Conservation (phyloP, 257 asterid genomes). For the Mitragyna speciosa region DNA sequence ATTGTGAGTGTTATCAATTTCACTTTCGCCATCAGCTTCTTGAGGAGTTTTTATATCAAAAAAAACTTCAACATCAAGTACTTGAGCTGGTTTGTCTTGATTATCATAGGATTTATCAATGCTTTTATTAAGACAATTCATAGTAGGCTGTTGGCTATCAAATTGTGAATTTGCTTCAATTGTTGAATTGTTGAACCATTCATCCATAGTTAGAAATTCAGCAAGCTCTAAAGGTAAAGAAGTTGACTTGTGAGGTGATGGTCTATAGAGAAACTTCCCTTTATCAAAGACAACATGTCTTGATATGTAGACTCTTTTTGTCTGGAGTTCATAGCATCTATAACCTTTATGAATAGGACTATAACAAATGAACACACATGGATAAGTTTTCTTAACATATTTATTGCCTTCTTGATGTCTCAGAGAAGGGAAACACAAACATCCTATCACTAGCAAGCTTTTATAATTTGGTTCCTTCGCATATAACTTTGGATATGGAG, state of each 20-base stretch:
- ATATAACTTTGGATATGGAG: background rate
- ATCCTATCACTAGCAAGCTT: conserved; percentile 14
- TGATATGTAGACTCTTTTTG: background rate
- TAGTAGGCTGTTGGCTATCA: too few species aligned
- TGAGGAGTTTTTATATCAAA: too few species aligned
- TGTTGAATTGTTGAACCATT: background rate
- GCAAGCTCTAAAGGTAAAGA: background rate
- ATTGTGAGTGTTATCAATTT: too few species aligned
- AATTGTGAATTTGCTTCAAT: too few species aligned
- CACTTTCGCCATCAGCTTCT: too few species aligned
- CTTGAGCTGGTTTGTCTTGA: too few species aligned
- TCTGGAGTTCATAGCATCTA: background rate
- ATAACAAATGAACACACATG: conserved; percentile 14
- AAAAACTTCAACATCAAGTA: too few species aligned
- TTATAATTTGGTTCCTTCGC: background rate
- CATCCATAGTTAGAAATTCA: background rate
- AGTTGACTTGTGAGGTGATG: background rate
- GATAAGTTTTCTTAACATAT: background rate
- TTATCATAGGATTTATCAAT: too few species aligned
- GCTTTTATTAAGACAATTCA: too few species aligned
- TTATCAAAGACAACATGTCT: background rate
- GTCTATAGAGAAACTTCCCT: background rate
- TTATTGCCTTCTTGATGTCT: background rate
- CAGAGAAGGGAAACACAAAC: conserved; percentile 2
- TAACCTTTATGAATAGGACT: too few species aligned